Base-by-base conservation (phyloP, 2,329 filamentous ascomycete genomes). In the Pezicula neosporulosa region DNA sequence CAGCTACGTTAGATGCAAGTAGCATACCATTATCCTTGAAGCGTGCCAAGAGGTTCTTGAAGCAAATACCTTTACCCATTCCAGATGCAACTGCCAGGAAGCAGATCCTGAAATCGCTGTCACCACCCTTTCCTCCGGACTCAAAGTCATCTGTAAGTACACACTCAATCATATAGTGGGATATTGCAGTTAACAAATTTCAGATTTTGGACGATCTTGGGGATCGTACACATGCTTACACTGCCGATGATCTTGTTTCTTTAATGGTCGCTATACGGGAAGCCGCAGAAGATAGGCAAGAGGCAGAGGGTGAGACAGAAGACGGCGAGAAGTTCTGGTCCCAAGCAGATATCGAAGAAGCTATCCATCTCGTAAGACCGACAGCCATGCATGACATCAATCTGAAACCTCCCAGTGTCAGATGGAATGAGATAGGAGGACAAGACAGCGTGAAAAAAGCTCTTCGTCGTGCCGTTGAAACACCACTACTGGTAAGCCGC, bases 321-420 rank as follows among this genome's bases (percentile, higher is more conserved):
- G 28, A 47, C 13, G 42, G 28, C 15, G 37, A 12, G 19, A 51
- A 44, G 19, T 59, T 54, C 39, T 43, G 71, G 7, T 57, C 58
- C 35, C 59, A 69, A 41, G 65, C 77, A 9, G 85, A 91, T 61
- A 77, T 90, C 47, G 76, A 83, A 33, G 67, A 75, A 37, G 89
- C 90, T 1, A 76, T 93, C 35, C 76, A 80, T 36, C 72, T 81
- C 50, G 83, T 91, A n/a, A 80, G 82, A 10, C 90, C 93, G 1
- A 91, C 87, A 1, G 89, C 90, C 3, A 93, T 97, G 82, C 85
- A 90, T 58, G 91, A 95, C 64, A 85, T 96, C 50, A 90, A 94
- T 65, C 77, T 97, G 44, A 89, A 95, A 64, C 92, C 90, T 8
- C 92, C 91, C 0, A 91, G 88, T 13, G 85, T 96, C 27, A 81